These are phyloP conservation scores for Irpex rosettiformis DNA, from an alignment of 1,284 basidiomycete species.

Conservation along the genomic window DNA sequence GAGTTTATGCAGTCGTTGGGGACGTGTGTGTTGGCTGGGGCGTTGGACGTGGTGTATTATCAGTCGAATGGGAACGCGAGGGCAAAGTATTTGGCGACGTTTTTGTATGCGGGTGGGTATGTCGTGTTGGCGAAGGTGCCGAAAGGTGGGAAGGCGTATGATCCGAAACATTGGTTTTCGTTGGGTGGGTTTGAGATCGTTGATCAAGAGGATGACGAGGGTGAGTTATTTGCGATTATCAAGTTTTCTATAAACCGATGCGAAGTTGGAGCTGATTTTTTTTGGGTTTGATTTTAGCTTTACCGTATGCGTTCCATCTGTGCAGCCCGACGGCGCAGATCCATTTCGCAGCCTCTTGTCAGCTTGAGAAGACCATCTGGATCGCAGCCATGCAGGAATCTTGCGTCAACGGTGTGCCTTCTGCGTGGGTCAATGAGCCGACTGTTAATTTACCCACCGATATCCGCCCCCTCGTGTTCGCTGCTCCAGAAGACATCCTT, in stretches of 20 bases:
- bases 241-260: background rate
- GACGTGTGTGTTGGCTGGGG: conserved; percentile 72
- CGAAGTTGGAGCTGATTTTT: conserved; percentile 7
- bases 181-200: conserved; percentile 67
- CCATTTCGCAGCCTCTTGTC: conserved; percentile 81
- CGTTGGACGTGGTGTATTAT: conserved; percentile 80
- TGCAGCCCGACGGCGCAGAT: conserved; percentile 67
- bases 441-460: conserved; percentile 52
- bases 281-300: conserved; percentile 46
- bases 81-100: conserved; percentile 85
- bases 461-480: conserved; percentile 14
- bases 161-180: conserved; percentile 84
- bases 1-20: conserved; percentile 70
- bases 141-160: conserved; percentile 73
- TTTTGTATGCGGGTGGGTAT: conserved; percentile 84
- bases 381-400: conserved; percentile 58
- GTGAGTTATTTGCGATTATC: conserved; percentile 35
- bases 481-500: conserved; percentile 1
- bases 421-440: conserved; percentile 57
- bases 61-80: conserved; percentile 37
- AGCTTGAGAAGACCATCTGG: conserved; percentile 83
- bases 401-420: conserved; percentile 29
- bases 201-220: conserved; percentile 69
- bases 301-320: conserved; percentile 80
- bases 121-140: conserved; percentile 82